Percentiles rank a stretch among this genome's conserved stretches.
These are phyloP conservation scores for Pilaira anomala DNA, from an alignment of 192 early-diverging fungal species.

Conservation along the genomic window DNA sequence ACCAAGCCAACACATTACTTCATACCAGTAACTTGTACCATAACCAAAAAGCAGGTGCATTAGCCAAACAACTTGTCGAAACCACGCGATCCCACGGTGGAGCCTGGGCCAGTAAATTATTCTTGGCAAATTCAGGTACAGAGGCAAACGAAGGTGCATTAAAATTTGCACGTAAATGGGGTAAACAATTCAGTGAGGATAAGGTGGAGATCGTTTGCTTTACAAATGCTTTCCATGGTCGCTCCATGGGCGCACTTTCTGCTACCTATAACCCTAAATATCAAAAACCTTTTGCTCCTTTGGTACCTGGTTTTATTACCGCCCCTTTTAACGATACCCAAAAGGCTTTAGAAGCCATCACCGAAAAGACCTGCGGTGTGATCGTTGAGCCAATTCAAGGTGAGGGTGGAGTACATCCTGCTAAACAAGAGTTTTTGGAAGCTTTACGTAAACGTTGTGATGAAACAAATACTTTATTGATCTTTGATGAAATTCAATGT, in stretches of 20 bases:
- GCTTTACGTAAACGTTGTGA: constrained; percentile 77
- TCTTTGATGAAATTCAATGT: constrained; percentile 97
- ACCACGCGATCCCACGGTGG: constrained; percentile 50
- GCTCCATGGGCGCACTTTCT: constrained; percentile 93
- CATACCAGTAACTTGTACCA: constrained; percentile 93
- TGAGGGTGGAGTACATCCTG: constrained; percentile 86
- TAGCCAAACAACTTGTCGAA: constrained; percentile 75
- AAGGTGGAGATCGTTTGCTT: constrained; percentile 84
- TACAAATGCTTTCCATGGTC: constrained; percentile 93
- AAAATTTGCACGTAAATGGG: constrained; percentile 94
- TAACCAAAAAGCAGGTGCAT: constrained; percentile 79
- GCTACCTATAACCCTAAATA: constrained; percentile 92
- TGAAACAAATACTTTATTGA: constrained; percentile 84
- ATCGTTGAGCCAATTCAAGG: constrained; percentile 98
- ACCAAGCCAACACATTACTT: constrained; percentile 80
- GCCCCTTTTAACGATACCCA: constrained; percentile 72
- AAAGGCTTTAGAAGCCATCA: constrained; percentile 59
- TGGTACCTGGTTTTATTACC: constrained; percentile 80
- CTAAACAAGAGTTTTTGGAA: constrained; percentile 71
- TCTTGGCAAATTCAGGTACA: constrained; percentile 95
- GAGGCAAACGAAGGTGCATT: constrained; percentile 98
- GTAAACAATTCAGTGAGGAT: constrained; percentile 51
- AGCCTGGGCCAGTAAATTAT: constrained; percentile 65
- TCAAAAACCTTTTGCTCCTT: constrained; percentile 89
- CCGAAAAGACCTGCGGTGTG: constrained; percentile 82